These are phyloP conservation scores for Aspergillus sp. DNA, from an alignment of 2,329 filamentous ascomycete genomes.

Conservation along the genomic window DNA sequence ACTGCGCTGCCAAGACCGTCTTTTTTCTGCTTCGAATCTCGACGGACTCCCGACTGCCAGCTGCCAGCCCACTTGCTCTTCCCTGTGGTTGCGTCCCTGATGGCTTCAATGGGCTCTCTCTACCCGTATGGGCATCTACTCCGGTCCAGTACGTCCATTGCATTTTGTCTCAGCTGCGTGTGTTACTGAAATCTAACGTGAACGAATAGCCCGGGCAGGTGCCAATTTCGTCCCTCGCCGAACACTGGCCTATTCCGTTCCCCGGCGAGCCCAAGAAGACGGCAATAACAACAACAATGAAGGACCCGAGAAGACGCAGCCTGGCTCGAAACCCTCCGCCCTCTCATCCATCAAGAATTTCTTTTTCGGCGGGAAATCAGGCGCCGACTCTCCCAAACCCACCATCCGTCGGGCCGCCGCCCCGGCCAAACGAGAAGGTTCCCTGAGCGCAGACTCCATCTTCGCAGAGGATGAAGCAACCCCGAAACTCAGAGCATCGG, in stretches of 20 bases:
- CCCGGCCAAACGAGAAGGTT: conserved; percentile 28
- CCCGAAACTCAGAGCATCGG: conserved; percentile 17
- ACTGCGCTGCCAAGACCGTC: not conserved
- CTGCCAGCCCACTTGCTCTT: too few species aligned
- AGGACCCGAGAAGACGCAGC: conserved; percentile 9
- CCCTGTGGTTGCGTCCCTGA: conserved; percentile 9
- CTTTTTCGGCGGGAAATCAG: conserved; percentile 19
- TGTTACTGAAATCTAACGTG: not conserved
- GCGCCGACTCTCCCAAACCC: conserved; percentile 17
- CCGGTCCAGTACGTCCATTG: conserved; percentile 26
- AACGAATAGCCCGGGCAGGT: conserved; percentile 24
- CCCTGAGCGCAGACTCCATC: conserved; percentile 32
- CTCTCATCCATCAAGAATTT: conserved; percentile 29
- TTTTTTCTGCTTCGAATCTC: conserved; percentile 1
- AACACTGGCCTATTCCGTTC: conserved; percentile 26
- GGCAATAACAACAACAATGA: conserved; percentile 9
- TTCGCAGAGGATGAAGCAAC: conserved; percentile 31
- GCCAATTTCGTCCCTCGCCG: conserved; percentile 29
- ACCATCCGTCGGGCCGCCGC: conserved; percentile 20
- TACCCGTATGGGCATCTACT: conserved; percentile 31
- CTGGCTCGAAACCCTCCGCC: conserved; percentile 11
- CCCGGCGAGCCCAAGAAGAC: conserved; percentile 23
- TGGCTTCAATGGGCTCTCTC: conserved; percentile 33
- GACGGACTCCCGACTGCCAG: not conserved
- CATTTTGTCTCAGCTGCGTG: not conserved